phyloP scores from a whole-genome alignment of 345 rosid genomes.

The Isatis tinctoria region DNA sequence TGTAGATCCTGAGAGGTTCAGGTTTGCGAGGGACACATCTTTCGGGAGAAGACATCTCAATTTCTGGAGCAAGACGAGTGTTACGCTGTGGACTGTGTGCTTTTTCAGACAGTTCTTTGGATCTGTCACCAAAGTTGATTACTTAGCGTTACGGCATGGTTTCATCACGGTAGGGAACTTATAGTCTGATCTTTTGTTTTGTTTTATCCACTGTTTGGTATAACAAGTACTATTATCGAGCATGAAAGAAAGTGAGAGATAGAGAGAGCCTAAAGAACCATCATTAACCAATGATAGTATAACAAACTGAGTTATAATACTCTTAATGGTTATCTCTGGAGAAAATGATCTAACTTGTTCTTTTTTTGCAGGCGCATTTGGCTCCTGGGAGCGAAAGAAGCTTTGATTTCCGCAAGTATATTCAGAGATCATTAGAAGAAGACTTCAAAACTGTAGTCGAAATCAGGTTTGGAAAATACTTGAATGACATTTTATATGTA shows the following conservation, averaged over 20 bases:
- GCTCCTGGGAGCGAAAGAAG: slow-evolving; percentile 36
- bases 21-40: slow-evolving; percentile 91
- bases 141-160: slow-evolving; percentile 74
- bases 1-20: slow-evolving; percentile 93
- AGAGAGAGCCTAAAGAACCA: background rate
- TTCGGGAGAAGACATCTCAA: slow-evolving; percentile 84
- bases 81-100: slow-evolving; percentile 66
- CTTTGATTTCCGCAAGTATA: slow-evolving; percentile 74
- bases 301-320: background rate
- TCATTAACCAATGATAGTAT: background rate
- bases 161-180: slow-evolving; percentile 51
- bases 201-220: background rate
- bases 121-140: slow-evolving; percentile 72
- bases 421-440: slow-evolving; percentile 66
- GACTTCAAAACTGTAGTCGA: slow-evolving; percentile 66
- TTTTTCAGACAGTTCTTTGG: slow-evolving; percentile 66
- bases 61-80: slow-evolving; percentile 66
- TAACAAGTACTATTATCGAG: background rate
- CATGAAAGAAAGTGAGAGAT: background rate
- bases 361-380: slow-evolving; percentile 58
- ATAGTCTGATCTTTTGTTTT: background rate
- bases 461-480: slow-evolving; percentile 49
- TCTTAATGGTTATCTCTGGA: background rate
- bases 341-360: background rate
- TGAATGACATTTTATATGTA: background rate